A percentile compares a stretch with the other conserved stretches of the same genome.
Evolutionary conservation across 495 filamentous ascomycete genomes (phyloP).

Genomic region (Neurospora sp.): DNA sequence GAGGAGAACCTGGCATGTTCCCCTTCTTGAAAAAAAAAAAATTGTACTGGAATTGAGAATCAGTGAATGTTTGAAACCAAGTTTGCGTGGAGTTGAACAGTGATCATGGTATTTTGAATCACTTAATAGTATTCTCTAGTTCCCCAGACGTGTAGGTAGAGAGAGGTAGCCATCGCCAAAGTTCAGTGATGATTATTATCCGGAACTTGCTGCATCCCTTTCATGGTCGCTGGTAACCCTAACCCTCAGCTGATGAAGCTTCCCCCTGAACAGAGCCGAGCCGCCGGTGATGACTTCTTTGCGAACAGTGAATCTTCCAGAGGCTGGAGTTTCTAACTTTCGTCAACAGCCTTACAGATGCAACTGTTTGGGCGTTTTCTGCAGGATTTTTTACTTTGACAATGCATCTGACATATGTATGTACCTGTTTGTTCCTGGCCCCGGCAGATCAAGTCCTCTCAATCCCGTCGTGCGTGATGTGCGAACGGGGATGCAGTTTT

Average conservation of each 20-base stretch:
- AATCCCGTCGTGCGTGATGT: not conserved
- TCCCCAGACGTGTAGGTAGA: too few species aligned
- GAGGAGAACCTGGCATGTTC: not conserved
- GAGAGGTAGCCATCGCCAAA: too few species aligned
- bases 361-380: not conserved
- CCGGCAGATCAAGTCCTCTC: not conserved
- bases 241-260: not conserved
- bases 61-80: not conserved
- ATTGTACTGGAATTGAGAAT: not conserved
- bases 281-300: not conserved
- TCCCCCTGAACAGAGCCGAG: not conserved
- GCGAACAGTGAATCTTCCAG: not conserved
- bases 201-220: too few species aligned
- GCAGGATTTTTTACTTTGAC: not conserved
- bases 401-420: not conserved
- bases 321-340: not conserved
- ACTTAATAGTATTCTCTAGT: too few species aligned
- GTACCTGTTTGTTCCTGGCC: not conserved
- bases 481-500: not conserved
- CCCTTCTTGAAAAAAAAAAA: not conserved
- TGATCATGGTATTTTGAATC: too few species aligned
- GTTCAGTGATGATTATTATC: too few species aligned
- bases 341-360: not conserved
- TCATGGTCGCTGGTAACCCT: not conserved
- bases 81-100: too few species aligned